Conservation (phyloP, 441 rosid genomes). For the Populus tomentosa region DNA sequence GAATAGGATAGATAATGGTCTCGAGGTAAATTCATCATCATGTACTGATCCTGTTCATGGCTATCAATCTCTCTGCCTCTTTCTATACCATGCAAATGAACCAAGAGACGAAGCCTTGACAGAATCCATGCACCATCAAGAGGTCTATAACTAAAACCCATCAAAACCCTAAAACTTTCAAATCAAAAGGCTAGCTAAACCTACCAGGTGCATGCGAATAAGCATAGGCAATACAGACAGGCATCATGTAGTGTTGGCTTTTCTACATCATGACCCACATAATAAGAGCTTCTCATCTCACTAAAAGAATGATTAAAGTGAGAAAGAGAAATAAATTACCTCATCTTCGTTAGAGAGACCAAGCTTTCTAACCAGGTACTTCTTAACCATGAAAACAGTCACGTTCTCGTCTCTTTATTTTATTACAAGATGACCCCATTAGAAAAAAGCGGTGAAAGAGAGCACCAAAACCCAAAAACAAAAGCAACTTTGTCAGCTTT, state of each 20-base stretch:
- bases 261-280: neutral
- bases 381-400: slow-evolving; percentile 32
- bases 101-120: neutral
- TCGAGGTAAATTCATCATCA: too few species aligned
- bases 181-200: neutral
- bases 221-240: neutral
- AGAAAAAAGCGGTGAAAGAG: neutral
- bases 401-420: slow-evolving; percentile 31
- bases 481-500: slow-evolving; percentile 25
- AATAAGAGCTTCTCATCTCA: neutral
- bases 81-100: too few species aligned
- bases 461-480: slow-evolving; percentile 3
- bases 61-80: too few species aligned
- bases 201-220: neutral
- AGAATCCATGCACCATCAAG: neutral
- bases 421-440: neutral
- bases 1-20: too few species aligned
- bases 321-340: slow-evolving; percentile 19
- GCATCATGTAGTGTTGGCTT: neutral
- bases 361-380: slow-evolving; percentile 36
- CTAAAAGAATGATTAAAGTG: neutral
- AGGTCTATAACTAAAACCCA: neutral
- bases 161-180: neutral
- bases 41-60: too few species aligned
- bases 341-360: slow-evolving; percentile 39